Evolutionary conservation across 768 basidiomycete genomes (phyloP).

Genomic region (Lanmaoa rubissima): DNA sequence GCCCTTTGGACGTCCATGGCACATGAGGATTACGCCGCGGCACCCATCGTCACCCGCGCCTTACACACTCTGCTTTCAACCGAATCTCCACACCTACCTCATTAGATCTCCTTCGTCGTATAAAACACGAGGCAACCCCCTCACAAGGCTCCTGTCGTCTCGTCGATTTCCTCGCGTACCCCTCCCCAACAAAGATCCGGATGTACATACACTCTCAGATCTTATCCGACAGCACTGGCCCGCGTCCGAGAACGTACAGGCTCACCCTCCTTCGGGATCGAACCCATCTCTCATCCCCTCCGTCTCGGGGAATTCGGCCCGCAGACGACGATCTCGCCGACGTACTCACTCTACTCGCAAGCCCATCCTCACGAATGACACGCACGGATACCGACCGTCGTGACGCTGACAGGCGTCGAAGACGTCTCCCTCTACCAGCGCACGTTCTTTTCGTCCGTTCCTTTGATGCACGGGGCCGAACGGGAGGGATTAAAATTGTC

Average conservation of each 20-base stretch:
- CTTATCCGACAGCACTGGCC: slow-evolving; percentile 10
- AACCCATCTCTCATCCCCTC: slow-evolving; percentile 22
- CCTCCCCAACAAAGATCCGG: slow-evolving; percentile 17
- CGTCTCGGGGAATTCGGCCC: slow-evolving; percentile 10
- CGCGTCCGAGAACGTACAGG: neutral
- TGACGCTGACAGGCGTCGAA: slow-evolving; percentile 17
- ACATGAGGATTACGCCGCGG: too few species aligned
- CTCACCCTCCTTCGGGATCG: slow-evolving; percentile 9
- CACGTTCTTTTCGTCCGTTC: neutral
- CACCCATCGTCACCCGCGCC: too few species aligned
- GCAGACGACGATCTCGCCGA: slow-evolving; percentile 5
- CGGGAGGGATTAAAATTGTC: too few species aligned
- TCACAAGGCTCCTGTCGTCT: slow-evolving; percentile 14
- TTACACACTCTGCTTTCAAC: too few species aligned
- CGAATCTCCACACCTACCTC: too few species aligned
- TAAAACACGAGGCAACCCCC: slow-evolving; percentile 21
- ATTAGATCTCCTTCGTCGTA: slow-evolving; percentile 37
- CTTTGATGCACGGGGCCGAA: too few species aligned
- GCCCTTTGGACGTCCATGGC: too few species aligned
- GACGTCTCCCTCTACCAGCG: neutral
- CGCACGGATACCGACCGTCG: slow-evolving; percentile 10
- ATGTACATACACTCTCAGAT: neutral
- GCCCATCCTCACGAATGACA: neutral
- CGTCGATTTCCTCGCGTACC: slow-evolving; percentile 22
- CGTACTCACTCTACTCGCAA: neutral